These are phyloP conservation scores for Phytopythium oedochilum DNA, from an alignment of 352 stramenopile genomes.

Conservation along the genomic window DNA sequence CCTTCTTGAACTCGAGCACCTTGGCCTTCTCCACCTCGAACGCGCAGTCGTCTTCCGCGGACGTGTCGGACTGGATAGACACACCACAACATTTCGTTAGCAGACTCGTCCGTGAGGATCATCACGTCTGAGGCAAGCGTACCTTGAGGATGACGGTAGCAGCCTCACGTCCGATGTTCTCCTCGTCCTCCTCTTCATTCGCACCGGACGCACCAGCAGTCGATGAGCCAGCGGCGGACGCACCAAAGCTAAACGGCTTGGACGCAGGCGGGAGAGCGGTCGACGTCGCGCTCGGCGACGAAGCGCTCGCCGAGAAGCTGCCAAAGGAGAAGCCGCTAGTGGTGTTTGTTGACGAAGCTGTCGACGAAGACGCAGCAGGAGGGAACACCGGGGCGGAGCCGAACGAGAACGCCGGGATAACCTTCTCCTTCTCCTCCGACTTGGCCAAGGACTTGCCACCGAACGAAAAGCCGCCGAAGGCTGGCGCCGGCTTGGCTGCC, in stretches of 20 bases:
- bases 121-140: conserved; percentile 3
- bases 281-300: conserved; percentile 7
- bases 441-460: conserved; percentile 15
- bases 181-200: conserved; percentile 59
- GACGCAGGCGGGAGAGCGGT: conserved; percentile 10
- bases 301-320: conserved; percentile 12
- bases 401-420: conserved; percentile 44
- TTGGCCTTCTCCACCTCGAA: conserved; percentile 80
- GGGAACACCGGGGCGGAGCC: conserved; percentile 14
- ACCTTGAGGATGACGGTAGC: conserved; percentile 87
- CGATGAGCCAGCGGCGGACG: conserved; percentile 11
- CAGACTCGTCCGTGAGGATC: neutral
- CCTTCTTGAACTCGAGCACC: conserved; percentile 83
- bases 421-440: conserved; percentile 25
- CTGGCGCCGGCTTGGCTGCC: conserved; percentile 16
- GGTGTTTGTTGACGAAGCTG: neutral
- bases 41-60: conserved; percentile 64
- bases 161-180: conserved; percentile 78
- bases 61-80: conserved; percentile 40
- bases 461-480: conserved; percentile 41
- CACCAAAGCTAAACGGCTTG: conserved; percentile 34
- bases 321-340: conserved; percentile 46
- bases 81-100: neutral
- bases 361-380: conserved; percentile 12
- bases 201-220: conserved; percentile 6